Percentiles rank a stretch among this genome's conserved stretches.
Conservation (phyloP, 2,329 filamentous ascomycete species). For the Penicillium sp. region DNA sequence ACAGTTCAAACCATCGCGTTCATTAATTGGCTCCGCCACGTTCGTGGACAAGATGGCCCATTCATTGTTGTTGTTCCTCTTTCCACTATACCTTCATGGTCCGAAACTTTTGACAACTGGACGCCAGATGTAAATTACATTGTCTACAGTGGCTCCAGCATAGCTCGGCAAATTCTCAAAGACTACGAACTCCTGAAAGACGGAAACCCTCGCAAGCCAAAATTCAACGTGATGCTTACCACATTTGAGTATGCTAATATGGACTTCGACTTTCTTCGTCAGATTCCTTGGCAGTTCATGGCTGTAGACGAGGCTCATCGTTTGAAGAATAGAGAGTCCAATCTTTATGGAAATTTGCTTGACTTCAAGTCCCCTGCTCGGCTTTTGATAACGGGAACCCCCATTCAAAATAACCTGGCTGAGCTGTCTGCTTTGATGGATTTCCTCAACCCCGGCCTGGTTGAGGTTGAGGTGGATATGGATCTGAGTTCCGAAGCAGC, state of each 20-base stretch:
- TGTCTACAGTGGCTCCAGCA: conserved; percentile 87
- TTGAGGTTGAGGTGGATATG: conserved; percentile 86
- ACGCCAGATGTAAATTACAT: conserved; percentile 95
- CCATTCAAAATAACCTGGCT: conserved; percentile 93
- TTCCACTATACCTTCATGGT: conserved; percentile 97
- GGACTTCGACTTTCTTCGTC: conserved; percentile 77
- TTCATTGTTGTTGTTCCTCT: conserved; percentile 96
- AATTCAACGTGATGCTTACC: conserved; percentile 96
- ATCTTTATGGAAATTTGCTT: conserved; percentile 79
- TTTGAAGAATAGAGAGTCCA: conserved; percentile 92
- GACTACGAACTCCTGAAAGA: conserved; percentile 87
- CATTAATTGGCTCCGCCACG: conserved; percentile 92
- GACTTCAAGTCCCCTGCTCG: conserved; percentile 85
- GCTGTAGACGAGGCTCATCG: conserved; percentile 96
- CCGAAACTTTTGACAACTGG: conserved; percentile 96
- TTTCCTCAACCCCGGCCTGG: conserved; percentile 92
- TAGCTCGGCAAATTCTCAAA: conserved; percentile 78
- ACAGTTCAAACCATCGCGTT: conserved; percentile 97
- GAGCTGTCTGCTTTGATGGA: conserved; percentile 91
- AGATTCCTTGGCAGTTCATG: conserved; percentile 96
- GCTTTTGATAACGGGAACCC: conserved; percentile 91
- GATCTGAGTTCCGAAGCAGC: conserved; percentile 78
- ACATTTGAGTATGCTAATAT: conserved; percentile 95
- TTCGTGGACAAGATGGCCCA: conserved; percentile 83
- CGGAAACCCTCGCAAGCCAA: conserved; percentile 80